These are phyloP conservation scores for Metarhizium album DNA, from an alignment of 2,329 filamentous ascomycete genomes.

Conservation along the genomic window DNA sequence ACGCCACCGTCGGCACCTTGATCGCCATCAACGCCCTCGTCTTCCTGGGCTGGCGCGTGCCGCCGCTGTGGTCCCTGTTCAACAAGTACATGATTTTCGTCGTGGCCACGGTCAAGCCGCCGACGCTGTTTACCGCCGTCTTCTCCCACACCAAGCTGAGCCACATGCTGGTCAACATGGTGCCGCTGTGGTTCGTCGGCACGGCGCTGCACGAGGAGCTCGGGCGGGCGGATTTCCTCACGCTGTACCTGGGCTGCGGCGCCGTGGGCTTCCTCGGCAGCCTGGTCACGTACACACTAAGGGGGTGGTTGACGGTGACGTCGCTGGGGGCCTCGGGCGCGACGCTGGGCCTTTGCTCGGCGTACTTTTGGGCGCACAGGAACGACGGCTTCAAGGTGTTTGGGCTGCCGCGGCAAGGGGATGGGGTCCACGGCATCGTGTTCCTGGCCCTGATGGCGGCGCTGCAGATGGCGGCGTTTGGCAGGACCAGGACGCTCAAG, in stretches of 20 bases:
- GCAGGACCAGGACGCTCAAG: constrained; percentile 29
- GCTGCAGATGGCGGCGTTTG: constrained; percentile 37
- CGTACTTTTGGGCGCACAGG: constrained; percentile 50
- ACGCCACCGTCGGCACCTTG: constrained; percentile 53
- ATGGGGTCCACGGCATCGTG: constrained; percentile 43
- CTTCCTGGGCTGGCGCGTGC: constrained; percentile 50
- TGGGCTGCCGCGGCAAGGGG: constrained; percentile 45
- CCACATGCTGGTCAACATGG: constrained; percentile 57
- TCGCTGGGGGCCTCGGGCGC: constrained; percentile 59
- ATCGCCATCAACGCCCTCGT: constrained; percentile 48
- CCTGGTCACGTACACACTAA: constrained; percentile 37
- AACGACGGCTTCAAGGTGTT: constrained; percentile 47
- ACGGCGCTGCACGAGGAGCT: constrained; percentile 58
- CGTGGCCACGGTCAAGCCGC: constrained; percentile 52
- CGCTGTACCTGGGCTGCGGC: constrained; percentile 53
- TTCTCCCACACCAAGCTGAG: constrained; percentile 57
- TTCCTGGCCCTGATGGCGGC: constrained; percentile 41
- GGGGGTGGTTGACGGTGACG: constrained; percentile 34
- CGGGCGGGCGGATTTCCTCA: constrained; percentile 56
- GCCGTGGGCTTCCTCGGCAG: constrained; percentile 48
- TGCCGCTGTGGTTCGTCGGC: constrained; percentile 55
- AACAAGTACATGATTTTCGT: constrained; percentile 59
- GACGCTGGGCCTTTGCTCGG: constrained; percentile 48
- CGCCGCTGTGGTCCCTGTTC: constrained; percentile 52
- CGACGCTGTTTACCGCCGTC: constrained; percentile 50